Percentiles rank a stretch among this genome's conserved stretches.
These are phyloP conservation scores for Yamadazyma oceani DNA, from an alignment of 1,139 yeast genomes.

Conservation along the genomic window DNA sequence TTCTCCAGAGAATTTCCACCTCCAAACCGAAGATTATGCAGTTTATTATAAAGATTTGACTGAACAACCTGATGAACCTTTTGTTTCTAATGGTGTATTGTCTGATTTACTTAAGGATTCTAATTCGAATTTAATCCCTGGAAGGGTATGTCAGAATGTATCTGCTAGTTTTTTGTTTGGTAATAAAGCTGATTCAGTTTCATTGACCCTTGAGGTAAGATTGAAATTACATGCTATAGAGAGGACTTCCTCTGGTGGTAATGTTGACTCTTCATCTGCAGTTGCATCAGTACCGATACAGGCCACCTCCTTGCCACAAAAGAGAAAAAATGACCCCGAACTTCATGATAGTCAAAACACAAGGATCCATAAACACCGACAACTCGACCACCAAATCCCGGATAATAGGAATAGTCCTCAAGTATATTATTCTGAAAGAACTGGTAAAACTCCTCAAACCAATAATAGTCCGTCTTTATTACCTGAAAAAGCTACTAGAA, in stretches of 20 bases:
- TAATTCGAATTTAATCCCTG: slow-evolving; percentile 51
- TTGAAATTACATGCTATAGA: slow-evolving; percentile 54
- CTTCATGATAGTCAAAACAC: slow-evolving; percentile 3
- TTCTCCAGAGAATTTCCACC: slow-evolving; percentile 59
- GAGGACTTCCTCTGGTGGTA: slow-evolving; percentile 5
- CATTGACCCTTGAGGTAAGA: slow-evolving; percentile 66
- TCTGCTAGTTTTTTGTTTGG: slow-evolving; percentile 53
- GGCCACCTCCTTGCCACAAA: background rate
- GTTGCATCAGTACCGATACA: background rate
- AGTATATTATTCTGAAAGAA: slow-evolving; percentile 8
- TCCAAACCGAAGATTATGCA: slow-evolving; percentile 56
- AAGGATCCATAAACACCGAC: slow-evolving; percentile 11
- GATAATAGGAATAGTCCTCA: slow-evolving; percentile 6
- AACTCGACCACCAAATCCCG: slow-evolving; percentile 1
- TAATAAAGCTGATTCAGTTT: slow-evolving; percentile 37
- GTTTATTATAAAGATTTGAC: slow-evolving; percentile 71
- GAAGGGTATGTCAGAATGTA: slow-evolving; percentile 70
- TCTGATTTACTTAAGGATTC: slow-evolving; percentile 40
- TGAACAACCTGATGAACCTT: slow-evolving; percentile 73
- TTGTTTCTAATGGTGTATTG: slow-evolving; percentile 68
- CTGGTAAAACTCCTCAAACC: slow-evolving; percentile 7
- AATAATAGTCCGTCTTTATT: slow-evolving; percentile 14
- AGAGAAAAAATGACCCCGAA: background rate
- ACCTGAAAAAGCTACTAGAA: slow-evolving; percentile 54
- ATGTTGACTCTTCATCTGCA: background rate